A percentile compares a stretch with the other conserved stretches of the same genome.
Evolutionary conservation across 352 stramenopile genomes (phyloP).

Genomic region (Phytopythium ostracodes): DNA sequence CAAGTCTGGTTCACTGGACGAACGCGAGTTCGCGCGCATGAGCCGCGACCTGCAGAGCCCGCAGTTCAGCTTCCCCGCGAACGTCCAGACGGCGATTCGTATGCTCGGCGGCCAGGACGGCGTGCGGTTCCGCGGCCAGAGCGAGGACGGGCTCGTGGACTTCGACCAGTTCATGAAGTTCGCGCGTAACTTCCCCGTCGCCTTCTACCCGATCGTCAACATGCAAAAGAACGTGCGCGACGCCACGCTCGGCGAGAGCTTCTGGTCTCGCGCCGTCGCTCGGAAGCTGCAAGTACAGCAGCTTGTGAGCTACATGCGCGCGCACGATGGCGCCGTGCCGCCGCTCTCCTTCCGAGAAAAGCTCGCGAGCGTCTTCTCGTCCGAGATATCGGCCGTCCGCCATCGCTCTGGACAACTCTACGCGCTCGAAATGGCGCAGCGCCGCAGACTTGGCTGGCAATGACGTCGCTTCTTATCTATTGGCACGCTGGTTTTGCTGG

Average conservation of each 20-base stretch:
- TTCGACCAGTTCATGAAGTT: slow-evolving; percentile 51
- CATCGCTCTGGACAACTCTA: slow-evolving; percentile 51
- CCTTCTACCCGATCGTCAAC: slow-evolving; percentile 53
- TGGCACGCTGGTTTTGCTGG: not conserved
- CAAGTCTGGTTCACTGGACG: slow-evolving; percentile 48
- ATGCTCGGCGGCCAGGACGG: slow-evolving; percentile 41
- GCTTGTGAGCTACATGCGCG: slow-evolving; percentile 56
- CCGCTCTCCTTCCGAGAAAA: slow-evolving; percentile 32
- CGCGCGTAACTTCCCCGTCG: slow-evolving; percentile 40
- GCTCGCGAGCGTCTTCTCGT: slow-evolving; percentile 45
- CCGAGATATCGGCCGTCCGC: slow-evolving; percentile 36
- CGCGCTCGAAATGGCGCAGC: slow-evolving; percentile 31
- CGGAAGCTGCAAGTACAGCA: slow-evolving; percentile 52
- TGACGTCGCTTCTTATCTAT: slow-evolving; percentile 9
- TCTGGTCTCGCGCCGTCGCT: slow-evolving; percentile 36
- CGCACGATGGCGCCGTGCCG: slow-evolving; percentile 40
- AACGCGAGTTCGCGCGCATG: slow-evolving; percentile 58
- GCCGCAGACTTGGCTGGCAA: slow-evolving; percentile 17
- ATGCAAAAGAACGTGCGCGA: slow-evolving; percentile 51
- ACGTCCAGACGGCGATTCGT: slow-evolving; percentile 49
- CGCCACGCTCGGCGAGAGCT: slow-evolving; percentile 33
- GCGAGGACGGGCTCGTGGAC: slow-evolving; percentile 40
- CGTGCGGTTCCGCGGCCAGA: slow-evolving; percentile 10
- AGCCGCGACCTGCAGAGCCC: slow-evolving; percentile 61
- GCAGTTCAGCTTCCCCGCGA: slow-evolving; percentile 62